Conservation (phyloP, 2,329 filamentous ascomycete genomes). For the Ceratocystis harringtonii region DNA sequence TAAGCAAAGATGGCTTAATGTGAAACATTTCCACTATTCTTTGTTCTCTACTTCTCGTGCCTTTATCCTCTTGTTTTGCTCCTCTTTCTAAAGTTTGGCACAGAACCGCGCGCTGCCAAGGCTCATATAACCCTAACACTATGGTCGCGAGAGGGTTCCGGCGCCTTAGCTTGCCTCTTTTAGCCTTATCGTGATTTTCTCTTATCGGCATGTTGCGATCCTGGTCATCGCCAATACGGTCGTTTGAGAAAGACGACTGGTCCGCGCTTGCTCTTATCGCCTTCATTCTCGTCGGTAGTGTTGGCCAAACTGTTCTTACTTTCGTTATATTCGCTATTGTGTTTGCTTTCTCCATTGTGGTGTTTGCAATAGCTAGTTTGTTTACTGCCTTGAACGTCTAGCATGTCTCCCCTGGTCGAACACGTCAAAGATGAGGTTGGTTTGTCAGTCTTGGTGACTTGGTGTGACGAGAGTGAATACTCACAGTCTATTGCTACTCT, state of each 20-base stretch:
- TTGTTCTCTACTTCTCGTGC: not conserved
- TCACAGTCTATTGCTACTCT: not conserved
- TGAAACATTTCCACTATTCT: not conserved
- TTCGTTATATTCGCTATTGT: not conserved
- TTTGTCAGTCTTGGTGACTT: not conserved
- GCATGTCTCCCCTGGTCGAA: conserved; percentile 5
- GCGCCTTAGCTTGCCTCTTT: conserved; percentile 5
- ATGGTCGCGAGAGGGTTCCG: not conserved
- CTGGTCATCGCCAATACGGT: not conserved
- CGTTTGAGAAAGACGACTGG: not conserved
- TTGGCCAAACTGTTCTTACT: not conserved
- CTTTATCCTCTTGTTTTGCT: not conserved
- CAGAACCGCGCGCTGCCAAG: not conserved
- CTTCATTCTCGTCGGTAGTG: not conserved
- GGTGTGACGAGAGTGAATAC: not conserved
- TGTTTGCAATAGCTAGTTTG: not conserved
- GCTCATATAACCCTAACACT: not conserved
- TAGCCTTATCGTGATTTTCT: conserved; percentile 6
- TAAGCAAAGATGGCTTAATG: not conserved
- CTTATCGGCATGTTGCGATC: not conserved
- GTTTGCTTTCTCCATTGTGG: not conserved
- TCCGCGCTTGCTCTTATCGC: not conserved
- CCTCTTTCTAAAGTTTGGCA: not conserved
- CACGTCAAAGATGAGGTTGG: conserved; percentile 18
- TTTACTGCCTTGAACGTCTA: not conserved